phyloP scores from a whole-genome alignment of 73 alveolate species.

The Paraurostyla sp. region DNA sequence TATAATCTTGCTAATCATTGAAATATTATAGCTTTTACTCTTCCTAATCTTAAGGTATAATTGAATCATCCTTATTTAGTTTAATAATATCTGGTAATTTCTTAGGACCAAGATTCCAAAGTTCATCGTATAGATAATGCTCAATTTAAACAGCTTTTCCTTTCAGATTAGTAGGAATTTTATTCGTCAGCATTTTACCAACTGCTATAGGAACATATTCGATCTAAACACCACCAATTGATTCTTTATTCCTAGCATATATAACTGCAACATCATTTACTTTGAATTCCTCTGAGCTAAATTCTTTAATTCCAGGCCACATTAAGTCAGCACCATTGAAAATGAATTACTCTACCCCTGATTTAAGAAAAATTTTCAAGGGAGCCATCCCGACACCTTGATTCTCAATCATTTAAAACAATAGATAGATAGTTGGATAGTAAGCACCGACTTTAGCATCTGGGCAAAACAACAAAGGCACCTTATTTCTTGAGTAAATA shows the following conservation, averaged over 20 bases:
- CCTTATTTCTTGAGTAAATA: slow-evolving; percentile 5
- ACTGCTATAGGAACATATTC: slow-evolving; percentile 52
- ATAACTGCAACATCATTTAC: not conserved
- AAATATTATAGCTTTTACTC: too few relatives aligned
- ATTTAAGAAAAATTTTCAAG: slow-evolving; percentile 31
- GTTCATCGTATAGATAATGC: slow-evolving; percentile 57
- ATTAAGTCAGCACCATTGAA: slow-evolving; percentile 65
- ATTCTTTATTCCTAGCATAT: not conserved
- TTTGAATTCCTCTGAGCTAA: slow-evolving; percentile 35
- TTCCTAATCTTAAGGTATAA: not conserved
- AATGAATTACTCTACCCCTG: slow-evolving; percentile 48
- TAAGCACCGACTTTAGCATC: not conserved
- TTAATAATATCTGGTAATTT: slow-evolving; percentile 47
- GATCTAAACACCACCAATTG: not conserved
- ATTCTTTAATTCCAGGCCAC: slow-evolving; percentile 61
- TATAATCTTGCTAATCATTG: too few relatives aligned
- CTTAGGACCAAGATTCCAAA: slow-evolving; percentile 56
- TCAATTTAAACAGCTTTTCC: slow-evolving; percentile 62
- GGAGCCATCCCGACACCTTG: too few relatives aligned
- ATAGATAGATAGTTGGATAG: slow-evolving; percentile 41
- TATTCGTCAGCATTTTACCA: slow-evolving; percentile 45
- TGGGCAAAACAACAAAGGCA: slow-evolving; percentile 35
- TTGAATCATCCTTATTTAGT: not conserved
- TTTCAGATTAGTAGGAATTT: slow-evolving; percentile 16
- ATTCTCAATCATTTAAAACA: slow-evolving; percentile 1